Evolutionary conservation across 73 alveolate species (phyloP).

Genomic region (Uronychia binucleata): DNA sequence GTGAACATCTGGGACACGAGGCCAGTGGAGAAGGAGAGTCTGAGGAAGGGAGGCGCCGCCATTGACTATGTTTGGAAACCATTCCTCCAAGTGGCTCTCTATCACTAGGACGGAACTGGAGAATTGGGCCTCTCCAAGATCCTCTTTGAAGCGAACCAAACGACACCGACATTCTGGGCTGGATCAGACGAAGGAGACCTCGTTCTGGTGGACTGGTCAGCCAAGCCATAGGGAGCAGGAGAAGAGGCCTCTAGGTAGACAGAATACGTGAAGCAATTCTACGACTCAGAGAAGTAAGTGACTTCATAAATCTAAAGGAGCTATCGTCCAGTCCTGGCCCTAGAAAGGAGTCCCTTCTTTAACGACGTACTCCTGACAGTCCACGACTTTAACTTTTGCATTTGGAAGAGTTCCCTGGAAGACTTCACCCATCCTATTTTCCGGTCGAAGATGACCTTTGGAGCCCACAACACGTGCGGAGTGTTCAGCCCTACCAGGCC

Average conservation of each 20-base stretch:
- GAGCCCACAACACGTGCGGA: conserved; percentile 97
- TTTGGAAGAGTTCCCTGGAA: conserved; percentile 87
- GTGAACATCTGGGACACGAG: conserved; percentile 89
- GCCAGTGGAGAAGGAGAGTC: conserved; percentile 64
- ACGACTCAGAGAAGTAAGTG: too few relatives aligned
- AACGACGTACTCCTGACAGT: conserved; percentile 91
- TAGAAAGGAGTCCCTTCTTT: conserved; percentile 91
- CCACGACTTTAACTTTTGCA: conserved; percentile 95
- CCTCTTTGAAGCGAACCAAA: conserved; percentile 48
- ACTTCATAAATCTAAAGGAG: conserved; percentile 61
- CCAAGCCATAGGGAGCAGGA: conserved; percentile 54
- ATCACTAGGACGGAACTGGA: conserved; percentile 83
- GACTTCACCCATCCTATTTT: conserved; percentile 85
- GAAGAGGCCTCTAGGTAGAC: conserved; percentile 63
- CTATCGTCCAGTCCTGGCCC: conserved; percentile 90
- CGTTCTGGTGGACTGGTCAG: conserved; percentile 85
- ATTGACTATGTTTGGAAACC: conserved; percentile 75
- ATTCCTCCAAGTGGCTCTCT: conserved; percentile 49
- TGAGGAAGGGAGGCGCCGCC: neutral
- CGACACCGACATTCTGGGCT: conserved; percentile 74
- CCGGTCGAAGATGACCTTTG: conserved; percentile 80
- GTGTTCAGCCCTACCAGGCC: conserved; percentile 95
- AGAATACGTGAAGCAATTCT: conserved; percentile 41
- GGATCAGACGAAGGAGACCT: conserved; percentile 92
- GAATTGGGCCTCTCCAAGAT: conserved; percentile 80